Percentiles rank a stretch among this genome's conserved stretches.
Evolutionary conservation across 129 eudicot species (phyloP).

Genomic region (Arctium minus): DNA sequence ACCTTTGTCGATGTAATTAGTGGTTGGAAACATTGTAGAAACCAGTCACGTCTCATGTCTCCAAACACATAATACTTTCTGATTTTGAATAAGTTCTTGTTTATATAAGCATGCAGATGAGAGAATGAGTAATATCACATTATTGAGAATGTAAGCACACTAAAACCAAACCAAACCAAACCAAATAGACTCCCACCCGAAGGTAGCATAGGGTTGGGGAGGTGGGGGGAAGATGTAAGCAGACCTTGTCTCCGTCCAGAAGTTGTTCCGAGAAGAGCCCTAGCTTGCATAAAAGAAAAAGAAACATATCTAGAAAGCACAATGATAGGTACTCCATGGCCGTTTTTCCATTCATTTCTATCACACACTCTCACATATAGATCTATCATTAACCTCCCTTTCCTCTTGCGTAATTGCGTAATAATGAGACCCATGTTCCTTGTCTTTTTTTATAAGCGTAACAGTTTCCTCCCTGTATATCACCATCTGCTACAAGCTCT

Average conservation of each 20-base stretch:
- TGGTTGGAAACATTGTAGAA: not conserved
- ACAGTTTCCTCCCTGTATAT: not conserved
- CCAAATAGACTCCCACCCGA: not conserved
- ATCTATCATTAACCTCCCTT: not conserved
- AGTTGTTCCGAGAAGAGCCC: too few relatives aligned
- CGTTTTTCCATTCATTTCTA: not conserved
- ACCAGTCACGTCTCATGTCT: not conserved
- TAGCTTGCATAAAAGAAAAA: too few relatives aligned
- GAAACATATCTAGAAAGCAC: too few relatives aligned
- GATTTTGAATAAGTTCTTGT: not conserved
- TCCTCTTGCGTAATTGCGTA: not conserved
- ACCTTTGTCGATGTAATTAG: not conserved
- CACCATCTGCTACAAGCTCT: slow-evolving; percentile 1
- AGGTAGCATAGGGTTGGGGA: not conserved
- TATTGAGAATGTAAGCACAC: not conserved
- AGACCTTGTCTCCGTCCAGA: not conserved
- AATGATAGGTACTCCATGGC: not conserved
- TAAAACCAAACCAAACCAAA: not conserved
- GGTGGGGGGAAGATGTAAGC: not conserved
- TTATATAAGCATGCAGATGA: not conserved
- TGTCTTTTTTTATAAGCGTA: not conserved
- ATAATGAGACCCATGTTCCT: not conserved
- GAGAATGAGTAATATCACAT: not conserved
- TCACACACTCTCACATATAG: not conserved
- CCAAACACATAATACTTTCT: not conserved